Base-by-base conservation (phyloP, 164 flowering plant genomes). In the Magnolia changhungtana region DNA sequence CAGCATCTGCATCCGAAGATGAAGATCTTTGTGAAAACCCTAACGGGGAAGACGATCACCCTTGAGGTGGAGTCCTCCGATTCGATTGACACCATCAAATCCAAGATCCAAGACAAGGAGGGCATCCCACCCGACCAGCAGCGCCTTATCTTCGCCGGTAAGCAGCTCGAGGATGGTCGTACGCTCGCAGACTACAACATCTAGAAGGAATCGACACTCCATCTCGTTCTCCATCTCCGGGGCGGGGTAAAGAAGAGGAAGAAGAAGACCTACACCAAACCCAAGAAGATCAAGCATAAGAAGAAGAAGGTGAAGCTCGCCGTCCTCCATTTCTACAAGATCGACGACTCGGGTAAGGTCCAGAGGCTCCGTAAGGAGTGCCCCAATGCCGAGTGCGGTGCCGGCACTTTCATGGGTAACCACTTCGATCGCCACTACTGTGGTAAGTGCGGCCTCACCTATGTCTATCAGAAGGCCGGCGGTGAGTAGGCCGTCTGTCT, bases 1-100 rank as follows among this genome's bases (percentile, higher is more conserved):
- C 18, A 16, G 61, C 13, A 16, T 37, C 45, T 10, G 61, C 61
- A 10, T 16, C 61, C 52, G 13, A 55, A 73, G 78, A 89, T 89
- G 90, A 90, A 89, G 87, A 89, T 89, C 81, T 87, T 87, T 85
- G 89, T 89, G 76, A 86, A 87, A 80, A 87, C 88, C 86, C 87
- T 86, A 52, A 84, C 88, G 20, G 92, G 89, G 29, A 89, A 89
- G 82, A 89, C 90, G 63, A 85, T 85, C 20, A 87, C 88, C 75
- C 84, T 87, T 0, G 89, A 84, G 85, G 86, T 87, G 6, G 89
- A 87, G 50, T 73, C 76, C 23, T 72, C 76, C 73, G 80, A 78
- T 69, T 73, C 76, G 68, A 78, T 78, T 50, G 80, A 78, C 73
- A 78, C 73, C 49, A 76, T 78, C 69, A 78, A 78, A 67, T 29